Evolutionary conservation across 805 yeast genomes (phyloP).

Genomic region (Candida berthetii): DNA sequence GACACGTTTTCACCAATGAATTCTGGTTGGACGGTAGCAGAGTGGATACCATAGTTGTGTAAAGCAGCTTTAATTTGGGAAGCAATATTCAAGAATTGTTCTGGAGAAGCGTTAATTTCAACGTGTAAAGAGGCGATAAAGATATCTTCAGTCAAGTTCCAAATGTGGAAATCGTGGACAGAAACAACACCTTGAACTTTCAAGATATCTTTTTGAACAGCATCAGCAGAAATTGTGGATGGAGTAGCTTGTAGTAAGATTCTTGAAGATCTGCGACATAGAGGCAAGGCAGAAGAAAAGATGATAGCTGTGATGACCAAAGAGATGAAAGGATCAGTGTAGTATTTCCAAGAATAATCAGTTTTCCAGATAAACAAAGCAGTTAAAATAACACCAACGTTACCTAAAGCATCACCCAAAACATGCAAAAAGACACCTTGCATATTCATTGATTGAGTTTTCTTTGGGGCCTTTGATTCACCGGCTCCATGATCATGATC

Average conservation of each 20-base stretch:
- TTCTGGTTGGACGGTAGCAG: conserved; percentile 96
- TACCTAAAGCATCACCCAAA: conserved; percentile 93
- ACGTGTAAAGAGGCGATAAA: conserved; percentile 88
- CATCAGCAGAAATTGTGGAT: conserved; percentile 67
- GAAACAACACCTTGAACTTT: conserved; percentile 69
- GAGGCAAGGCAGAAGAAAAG: conserved; percentile 85
- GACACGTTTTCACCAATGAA: conserved; percentile 37
- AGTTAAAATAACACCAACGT: conserved; percentile 84
- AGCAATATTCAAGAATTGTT: conserved; percentile 64
- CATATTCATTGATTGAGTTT: conserved; percentile 79
- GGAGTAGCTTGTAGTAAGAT: conserved; percentile 94
- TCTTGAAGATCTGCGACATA: conserved; percentile 80
- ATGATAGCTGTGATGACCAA: conserved; percentile 82
- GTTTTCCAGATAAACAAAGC: conserved; percentile 95
- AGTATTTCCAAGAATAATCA: conserved; percentile 79
- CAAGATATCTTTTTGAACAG: conserved; percentile 62
- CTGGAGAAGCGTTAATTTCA: conserved; percentile 60
- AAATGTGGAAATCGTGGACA: conserved; percentile 92
- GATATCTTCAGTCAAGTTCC: conserved; percentile 89
- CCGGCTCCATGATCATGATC: conserved; percentile 4
- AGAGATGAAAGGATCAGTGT: conserved; percentile 83
- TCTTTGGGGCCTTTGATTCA: conserved; percentile 9
- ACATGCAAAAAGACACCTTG: conserved; percentile 96
- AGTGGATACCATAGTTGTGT: conserved; percentile 81
- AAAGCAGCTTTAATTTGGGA: conserved; percentile 69